Base-by-base conservation (phyloP, 805 yeast species). In the Metschnikowia aberdeeniae region DNA sequence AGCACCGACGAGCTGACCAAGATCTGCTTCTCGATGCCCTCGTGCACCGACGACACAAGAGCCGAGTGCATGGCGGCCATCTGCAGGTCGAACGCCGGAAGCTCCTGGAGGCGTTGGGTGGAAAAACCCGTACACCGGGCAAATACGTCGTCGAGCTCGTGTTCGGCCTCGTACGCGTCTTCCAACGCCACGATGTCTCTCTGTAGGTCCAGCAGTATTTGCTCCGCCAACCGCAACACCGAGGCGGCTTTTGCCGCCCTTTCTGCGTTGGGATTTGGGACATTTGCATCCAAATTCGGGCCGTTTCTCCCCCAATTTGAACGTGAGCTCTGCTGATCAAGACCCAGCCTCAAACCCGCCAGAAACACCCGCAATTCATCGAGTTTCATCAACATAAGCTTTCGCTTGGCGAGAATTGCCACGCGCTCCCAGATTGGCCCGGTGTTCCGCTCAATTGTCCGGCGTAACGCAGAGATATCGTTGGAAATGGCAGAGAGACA, bases 161-260 rank as follows among this genome's bases (percentile, higher is more conserved):
- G 67, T 2, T 75, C 73, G 30, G 68, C 57, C 32, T 68, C 67
- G 51, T 78, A 82, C 42, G 75, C 71, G 0, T 52, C 40, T 53
- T 84, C 86, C 43, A 83, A 57, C 19, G 75, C 76, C 6, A 59
- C 58, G n/a, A 84, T 73, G 50, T 82, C 82, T 3, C 33, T 31
- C 19, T 26, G 40, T 22, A 36, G 12, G 8, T 12, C n/a, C 32
- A 17, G 24, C 1, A 63, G 43, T 7, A 76, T 50, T 46, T 70
- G 68, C 41, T 57, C 63, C 37, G 47, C 49, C 37, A 28, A 28
- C 10, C 17, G 33, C 12, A 20, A 14, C 14, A 36, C 14, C 17
- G 31, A 28, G n/a, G 24, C 13, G 17, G 29, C 12, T 19, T 24
- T 28, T 28, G 33, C n/a, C 8, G 4, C 5, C 11, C 4, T 10